Conservation (phyloP, 2,329 filamentous ascomycete genomes). For the Zopfia rhizophila region DNA sequence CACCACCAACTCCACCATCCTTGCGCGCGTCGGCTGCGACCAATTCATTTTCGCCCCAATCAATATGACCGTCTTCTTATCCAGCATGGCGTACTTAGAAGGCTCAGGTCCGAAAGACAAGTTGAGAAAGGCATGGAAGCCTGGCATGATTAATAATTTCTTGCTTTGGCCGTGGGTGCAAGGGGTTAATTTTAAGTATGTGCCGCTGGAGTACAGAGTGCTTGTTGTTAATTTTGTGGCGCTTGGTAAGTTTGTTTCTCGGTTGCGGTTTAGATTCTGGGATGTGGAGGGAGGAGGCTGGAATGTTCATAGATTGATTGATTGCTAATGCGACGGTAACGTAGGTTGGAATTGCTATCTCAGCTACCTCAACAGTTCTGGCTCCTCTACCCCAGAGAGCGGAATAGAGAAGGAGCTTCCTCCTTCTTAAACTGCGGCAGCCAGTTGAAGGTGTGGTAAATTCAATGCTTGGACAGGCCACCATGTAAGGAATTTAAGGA, state of each 20-base stretch:
- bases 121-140: constrained; percentile 74
- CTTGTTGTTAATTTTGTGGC: constrained; percentile 87
- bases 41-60: constrained; percentile 86
- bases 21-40: constrained; percentile 80
- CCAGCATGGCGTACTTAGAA: constrained; percentile 85
- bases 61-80: constrained; percentile 83
- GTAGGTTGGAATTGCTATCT: constrained; percentile 57
- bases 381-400: too few species aligned
- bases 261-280: not conserved
- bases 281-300: not conserved
- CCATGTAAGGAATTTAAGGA: too few species aligned
- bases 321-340: constrained; percentile 5
- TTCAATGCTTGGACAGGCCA: too few species aligned
- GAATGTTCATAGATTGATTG: constrained; percentile 4
- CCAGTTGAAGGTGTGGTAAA: too few species aligned
- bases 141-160: constrained; percentile 84
- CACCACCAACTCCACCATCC: constrained; percentile 73
- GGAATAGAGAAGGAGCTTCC: too few species aligned
- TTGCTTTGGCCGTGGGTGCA: constrained; percentile 89
- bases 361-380: constrained; percentile 52
- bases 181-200: constrained; percentile 84
- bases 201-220: constrained; percentile 84
- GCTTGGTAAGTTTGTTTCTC: constrained; percentile 61
- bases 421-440: too few species aligned
- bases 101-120: constrained; percentile 73